A percentile compares a stretch with the other conserved stretches of the same genome.
Conservation (phyloP, 2,329 filamentous ascomycete genomes). For the Ophiostoma quercus region DNA sequence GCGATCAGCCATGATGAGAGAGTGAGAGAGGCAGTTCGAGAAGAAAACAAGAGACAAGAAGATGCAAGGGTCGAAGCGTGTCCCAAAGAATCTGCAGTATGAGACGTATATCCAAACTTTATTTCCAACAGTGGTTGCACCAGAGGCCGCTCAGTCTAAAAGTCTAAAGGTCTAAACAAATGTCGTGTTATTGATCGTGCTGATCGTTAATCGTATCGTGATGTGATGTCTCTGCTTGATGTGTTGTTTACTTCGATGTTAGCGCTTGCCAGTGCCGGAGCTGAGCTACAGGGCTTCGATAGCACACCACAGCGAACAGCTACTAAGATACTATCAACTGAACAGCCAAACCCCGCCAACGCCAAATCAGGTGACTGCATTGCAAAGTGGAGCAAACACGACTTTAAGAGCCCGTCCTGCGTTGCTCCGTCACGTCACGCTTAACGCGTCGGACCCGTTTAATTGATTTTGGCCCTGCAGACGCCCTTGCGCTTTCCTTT, state of each 20-base stretch:
- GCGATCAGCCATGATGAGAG: conserved; percentile 25
- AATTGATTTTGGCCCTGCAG: conserved; percentile 25
- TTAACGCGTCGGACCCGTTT: conserved; percentile 28
- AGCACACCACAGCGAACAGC: not conserved
- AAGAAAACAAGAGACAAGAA: not conserved
- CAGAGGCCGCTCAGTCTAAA: too few species aligned
- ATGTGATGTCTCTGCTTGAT: not conserved
- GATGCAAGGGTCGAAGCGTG: not conserved
- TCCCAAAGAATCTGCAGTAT: not conserved
- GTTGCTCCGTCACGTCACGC: conserved; percentile 31
- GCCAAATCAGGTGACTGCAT: conserved; percentile 26
- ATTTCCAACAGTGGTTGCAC: not conserved
- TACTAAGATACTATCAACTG: too few species aligned
- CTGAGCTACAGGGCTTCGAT: not conserved
- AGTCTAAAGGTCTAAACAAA: too few species aligned
- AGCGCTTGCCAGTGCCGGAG: not conserved
- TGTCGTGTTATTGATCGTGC: too few species aligned
- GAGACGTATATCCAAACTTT: not conserved
- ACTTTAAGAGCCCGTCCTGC: conserved; percentile 25
- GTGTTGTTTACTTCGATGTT: conserved; percentile 8
- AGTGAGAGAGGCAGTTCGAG: not conserved
- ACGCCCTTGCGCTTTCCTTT: conserved; percentile 4
- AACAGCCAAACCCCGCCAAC: conserved; percentile 18
- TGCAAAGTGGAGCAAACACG: conserved; percentile 25
- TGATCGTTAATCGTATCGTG: too few species aligned